Percentiles rank a stretch among this genome's conserved stretches.
These are phyloP conservation scores for Drechslera avenae DNA, from an alignment of 2,329 filamentous ascomycete genomes.

Conservation along the genomic window DNA sequence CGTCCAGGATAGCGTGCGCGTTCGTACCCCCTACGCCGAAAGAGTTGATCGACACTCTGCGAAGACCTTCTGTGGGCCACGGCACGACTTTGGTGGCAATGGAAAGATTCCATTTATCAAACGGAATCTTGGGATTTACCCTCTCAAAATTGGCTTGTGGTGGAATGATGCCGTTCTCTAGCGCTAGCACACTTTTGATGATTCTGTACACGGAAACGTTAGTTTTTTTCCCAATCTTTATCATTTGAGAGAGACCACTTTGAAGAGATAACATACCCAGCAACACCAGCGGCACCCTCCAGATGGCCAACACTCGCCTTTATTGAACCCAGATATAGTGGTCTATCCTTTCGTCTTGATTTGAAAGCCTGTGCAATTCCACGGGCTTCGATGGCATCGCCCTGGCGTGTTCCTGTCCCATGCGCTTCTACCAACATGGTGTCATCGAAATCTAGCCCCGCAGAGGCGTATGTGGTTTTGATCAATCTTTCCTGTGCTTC, in stretches of 20 bases:
- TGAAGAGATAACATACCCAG: neutral
- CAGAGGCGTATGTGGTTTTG: neutral
- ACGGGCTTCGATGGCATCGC: slow-evolving; percentile 1
- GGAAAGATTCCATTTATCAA: slow-evolving; percentile 4
- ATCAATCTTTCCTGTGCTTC: slow-evolving; percentile 1
- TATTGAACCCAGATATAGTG: neutral
- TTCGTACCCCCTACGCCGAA: slow-evolving; percentile 37
- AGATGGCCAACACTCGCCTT: slow-evolving; percentile 1
- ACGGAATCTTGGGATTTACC: slow-evolving; percentile 4
- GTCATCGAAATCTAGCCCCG: neutral
- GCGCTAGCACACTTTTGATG: neutral
- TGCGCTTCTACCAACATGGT: neutral
- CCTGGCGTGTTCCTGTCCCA: neutral
- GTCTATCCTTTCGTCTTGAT: neutral
- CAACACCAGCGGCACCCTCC: slow-evolving; percentile 1
- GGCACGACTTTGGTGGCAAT: neutral
- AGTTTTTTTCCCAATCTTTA: neutral
- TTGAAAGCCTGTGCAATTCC: neutral
- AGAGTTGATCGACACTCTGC: slow-evolving; percentile 18
- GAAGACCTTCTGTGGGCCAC: slow-evolving; percentile 12
- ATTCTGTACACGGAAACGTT: neutral
- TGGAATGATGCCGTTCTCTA: slow-evolving; percentile 1
- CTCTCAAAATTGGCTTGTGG: slow-evolving; percentile 1
- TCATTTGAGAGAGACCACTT: neutral
- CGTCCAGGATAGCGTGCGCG: slow-evolving; percentile 17